Conservation (phyloP, 768 basidiomycete genomes). For the Dictyophora rubrovolvata region DNA sequence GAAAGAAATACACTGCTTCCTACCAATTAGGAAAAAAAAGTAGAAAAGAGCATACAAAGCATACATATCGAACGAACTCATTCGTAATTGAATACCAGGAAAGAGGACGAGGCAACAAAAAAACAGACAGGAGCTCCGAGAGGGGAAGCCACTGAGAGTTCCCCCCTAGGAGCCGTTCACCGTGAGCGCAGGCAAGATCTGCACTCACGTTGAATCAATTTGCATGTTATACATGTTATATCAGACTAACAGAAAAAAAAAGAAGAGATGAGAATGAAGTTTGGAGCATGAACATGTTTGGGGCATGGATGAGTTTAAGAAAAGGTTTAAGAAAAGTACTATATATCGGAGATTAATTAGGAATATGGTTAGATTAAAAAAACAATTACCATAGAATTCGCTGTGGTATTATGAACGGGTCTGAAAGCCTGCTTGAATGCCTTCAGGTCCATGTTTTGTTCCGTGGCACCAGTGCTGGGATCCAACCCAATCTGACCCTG, state of each 20-base stretch:
- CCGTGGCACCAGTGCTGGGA: slow-evolving; percentile 36
- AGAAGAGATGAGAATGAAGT: not conserved
- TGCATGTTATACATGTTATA: not conserved
- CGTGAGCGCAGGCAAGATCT: not conserved
- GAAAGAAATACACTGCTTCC: too few species aligned
- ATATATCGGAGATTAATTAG: not conserved
- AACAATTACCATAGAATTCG: slow-evolving; percentile 30
- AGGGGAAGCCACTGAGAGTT: not conserved
- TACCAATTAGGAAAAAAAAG: too few species aligned
- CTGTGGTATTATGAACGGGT: slow-evolving; percentile 42
- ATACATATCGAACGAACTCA: too few species aligned
- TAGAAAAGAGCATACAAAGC: too few species aligned
- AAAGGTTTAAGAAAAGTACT: not conserved
- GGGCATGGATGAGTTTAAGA: too few species aligned
- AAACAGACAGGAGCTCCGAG: not conserved
- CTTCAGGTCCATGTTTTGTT: slow-evolving; percentile 33
- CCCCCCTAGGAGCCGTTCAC: not conserved
- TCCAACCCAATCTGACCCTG: slow-evolving; percentile 48
- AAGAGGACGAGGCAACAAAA: not conserved
- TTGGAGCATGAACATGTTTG: too few species aligned
- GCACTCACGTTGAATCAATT: not conserved
- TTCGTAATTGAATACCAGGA: not conserved
- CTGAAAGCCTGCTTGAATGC: slow-evolving; percentile 45
- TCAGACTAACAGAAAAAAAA: too few species aligned
- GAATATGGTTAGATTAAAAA: not conserved